phyloP scores from a whole-genome alignment of 2,329 filamentous ascomycete species.

The Neospermospora avenae region DNA sequence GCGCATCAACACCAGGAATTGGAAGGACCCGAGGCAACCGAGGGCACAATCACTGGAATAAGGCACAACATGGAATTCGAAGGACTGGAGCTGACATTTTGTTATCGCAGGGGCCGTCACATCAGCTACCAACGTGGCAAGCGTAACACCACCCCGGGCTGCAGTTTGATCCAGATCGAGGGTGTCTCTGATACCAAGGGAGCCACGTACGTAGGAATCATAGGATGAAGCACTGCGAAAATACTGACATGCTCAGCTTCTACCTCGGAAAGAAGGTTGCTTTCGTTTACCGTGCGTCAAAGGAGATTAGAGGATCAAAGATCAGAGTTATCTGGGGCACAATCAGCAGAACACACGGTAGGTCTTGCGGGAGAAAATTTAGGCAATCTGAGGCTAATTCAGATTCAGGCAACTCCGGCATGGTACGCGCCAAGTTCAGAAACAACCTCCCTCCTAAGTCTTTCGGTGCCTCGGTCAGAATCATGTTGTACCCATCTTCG shows the following conservation, averaged over 20 bases:
- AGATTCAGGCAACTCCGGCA: conserved; percentile 78
- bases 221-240: neutral
- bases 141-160: conserved; percentile 85
- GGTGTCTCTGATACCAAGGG: conserved; percentile 88
- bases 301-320: conserved; percentile 95
- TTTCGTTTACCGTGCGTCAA: conserved; percentile 95
- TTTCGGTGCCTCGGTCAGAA: conserved; percentile 92
- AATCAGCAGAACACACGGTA: conserved; percentile 93
- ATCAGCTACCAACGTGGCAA: conserved; percentile 96
- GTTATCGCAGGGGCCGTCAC: conserved; percentile 78
- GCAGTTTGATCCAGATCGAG: conserved; percentile 97
- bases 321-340: conserved; percentile 99
- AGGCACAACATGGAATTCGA: conserved; percentile 1
- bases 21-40: conserved; percentile 3
- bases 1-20: neutral
- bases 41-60: conserved; percentile 1
- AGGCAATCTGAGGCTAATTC: conserved; percentile 14
- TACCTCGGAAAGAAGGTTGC: conserved; percentile 99
- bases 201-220: conserved; percentile 66
- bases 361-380: conserved; percentile 32
- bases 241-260: conserved; percentile 53
- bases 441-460: conserved; percentile 93
- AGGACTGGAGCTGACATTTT: conserved; percentile 23
- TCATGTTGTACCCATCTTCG: conserved; percentile 97
- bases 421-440: conserved; percentile 96